Percentiles rank a stretch among this genome's conserved stretches.
Conservation (phyloP, 108 stramenopile species). For the Cyclotella cryptica region DNA sequence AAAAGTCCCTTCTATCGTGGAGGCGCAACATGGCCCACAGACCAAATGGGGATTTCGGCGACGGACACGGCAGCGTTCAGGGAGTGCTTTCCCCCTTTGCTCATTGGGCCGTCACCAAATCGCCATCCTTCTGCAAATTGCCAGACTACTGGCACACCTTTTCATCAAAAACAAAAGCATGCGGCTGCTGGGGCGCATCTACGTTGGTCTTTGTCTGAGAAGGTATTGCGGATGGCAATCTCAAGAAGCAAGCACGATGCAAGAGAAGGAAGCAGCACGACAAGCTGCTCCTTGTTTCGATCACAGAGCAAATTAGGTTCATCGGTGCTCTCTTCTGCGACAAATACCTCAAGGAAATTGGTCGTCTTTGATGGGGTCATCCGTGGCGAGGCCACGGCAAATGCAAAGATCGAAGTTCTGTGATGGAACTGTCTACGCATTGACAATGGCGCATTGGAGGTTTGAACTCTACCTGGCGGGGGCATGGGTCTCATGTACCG, state of each 20-base stretch:
- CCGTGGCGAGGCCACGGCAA: neutral
- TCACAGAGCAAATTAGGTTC: neutral
- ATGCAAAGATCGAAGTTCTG: neutral
- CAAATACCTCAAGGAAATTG: neutral
- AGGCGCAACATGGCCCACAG: too few relatives aligned
- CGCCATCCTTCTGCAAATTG: neutral
- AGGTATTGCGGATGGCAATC: neutral
- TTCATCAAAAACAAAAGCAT: neutral
- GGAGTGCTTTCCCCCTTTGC: too few relatives aligned
- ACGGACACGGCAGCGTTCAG: too few relatives aligned
- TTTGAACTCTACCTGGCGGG: neutral
- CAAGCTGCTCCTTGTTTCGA: conserved; percentile 1
- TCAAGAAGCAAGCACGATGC: neutral
- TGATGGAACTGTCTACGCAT: conserved; percentile 1
- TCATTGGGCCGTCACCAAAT: too few relatives aligned
- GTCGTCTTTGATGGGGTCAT: conserved; percentile 1
- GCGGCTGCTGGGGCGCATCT: conserved; percentile 4
- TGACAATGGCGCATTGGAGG: neutral
- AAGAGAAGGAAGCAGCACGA: conserved; percentile 7
- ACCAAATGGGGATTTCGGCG: too few relatives aligned
- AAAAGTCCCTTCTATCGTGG: too few relatives aligned
- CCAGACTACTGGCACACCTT: conserved; percentile 4
- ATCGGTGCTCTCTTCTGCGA: neutral
- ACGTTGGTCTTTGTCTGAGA: conserved; percentile 1
- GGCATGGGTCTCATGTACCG: conserved; percentile 1